Conservation (phyloP, 305 asterid genomes). For the Ilex paraguariensis region DNA sequence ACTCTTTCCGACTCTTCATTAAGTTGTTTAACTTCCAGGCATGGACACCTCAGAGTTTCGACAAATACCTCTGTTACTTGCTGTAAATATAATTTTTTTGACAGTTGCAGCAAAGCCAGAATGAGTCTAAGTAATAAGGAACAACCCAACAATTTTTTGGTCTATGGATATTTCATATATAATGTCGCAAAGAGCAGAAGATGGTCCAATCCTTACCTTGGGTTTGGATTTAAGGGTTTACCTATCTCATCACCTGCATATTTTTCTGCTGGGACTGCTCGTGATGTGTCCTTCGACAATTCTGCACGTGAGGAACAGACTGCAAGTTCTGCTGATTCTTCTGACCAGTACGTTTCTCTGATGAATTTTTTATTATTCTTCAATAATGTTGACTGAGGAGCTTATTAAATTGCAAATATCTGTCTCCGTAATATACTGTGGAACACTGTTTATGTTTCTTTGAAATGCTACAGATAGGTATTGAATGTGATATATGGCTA, state of each 20-base stretch:
- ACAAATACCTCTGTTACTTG: slow-evolving; percentile 36
- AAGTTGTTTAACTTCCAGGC: slow-evolving; percentile 29
- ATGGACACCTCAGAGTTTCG: slow-evolving; percentile 30
- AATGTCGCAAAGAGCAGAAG: slow-evolving; percentile 57
- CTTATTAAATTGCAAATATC: no score
- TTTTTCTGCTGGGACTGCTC: not conserved
- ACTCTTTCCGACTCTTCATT: slow-evolving; percentile 29
- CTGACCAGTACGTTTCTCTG: not conserved
- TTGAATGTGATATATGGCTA: no score
- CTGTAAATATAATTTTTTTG: slow-evolving; percentile 29
- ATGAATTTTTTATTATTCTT: no score
- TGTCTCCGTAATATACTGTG: no score
- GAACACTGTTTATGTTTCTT: no score
- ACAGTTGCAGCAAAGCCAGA: slow-evolving; percentile 25
- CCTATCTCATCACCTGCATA: slow-evolving; percentile 19
- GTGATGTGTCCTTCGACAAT: not conserved
- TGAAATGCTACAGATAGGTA: no score
- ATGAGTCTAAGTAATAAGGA: slow-evolving; percentile 10
- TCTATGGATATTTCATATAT: slow-evolving; percentile 63
- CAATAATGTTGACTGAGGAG: no score
- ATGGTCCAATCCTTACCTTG: slow-evolving; percentile 29
- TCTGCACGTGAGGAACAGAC: not conserved
- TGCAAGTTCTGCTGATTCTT: not conserved
- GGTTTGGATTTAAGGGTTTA: slow-evolving; percentile 38
- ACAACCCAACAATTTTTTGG: not conserved